Percentiles rank a stretch among this genome's conserved stretches.
Conservation (phyloP, 2,329 filamentous ascomycete species). For the Aspergillus sp. region DNA sequence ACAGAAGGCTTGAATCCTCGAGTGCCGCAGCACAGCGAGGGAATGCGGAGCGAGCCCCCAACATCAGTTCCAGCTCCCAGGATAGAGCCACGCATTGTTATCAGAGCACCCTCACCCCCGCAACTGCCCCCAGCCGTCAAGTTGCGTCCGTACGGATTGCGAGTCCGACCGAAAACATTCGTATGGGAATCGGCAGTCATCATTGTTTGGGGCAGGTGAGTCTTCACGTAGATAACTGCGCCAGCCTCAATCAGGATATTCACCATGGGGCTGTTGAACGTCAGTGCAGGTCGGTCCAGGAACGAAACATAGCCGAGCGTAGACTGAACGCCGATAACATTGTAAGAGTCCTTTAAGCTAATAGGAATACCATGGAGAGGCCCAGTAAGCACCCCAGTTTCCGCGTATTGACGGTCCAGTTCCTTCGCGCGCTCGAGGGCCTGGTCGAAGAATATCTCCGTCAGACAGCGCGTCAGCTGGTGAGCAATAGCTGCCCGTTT, state of each 20-base stretch:
- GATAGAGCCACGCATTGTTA: slow-evolving; percentile 58
- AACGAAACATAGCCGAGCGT: slow-evolving; percentile 61
- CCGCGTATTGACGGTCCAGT: slow-evolving; percentile 47
- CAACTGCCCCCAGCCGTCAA: slow-evolving; percentile 63
- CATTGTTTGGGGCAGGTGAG: slow-evolving; percentile 62
- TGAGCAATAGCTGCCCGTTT: slow-evolving; percentile 36
- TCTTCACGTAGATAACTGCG: slow-evolving; percentile 67
- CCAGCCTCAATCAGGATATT: slow-evolving; percentile 58
- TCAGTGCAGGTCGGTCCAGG: slow-evolving; percentile 56
- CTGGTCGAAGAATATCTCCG: slow-evolving; percentile 54
- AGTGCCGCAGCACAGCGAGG: slow-evolving; percentile 50
- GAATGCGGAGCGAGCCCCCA: slow-evolving; percentile 45
- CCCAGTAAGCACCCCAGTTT: slow-evolving; percentile 49
- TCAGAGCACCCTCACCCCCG: slow-evolving; percentile 64
- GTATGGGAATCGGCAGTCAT: slow-evolving; percentile 51
- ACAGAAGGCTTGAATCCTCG: slow-evolving; percentile 49
- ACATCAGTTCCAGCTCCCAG: slow-evolving; percentile 64
- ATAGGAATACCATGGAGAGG: slow-evolving; percentile 65
- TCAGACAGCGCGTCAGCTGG: slow-evolving; percentile 48
- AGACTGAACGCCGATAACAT: slow-evolving; percentile 52
- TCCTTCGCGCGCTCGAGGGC: slow-evolving; percentile 50
- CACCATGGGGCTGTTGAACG: slow-evolving; percentile 55
- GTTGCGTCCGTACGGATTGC: slow-evolving; percentile 61
- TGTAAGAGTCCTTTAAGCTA: slow-evolving; percentile 51
- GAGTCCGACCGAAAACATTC: slow-evolving; percentile 59